Base-by-base conservation (phyloP, 2,329 filamentous ascomycete species). In the Trichophyton simii region DNA sequence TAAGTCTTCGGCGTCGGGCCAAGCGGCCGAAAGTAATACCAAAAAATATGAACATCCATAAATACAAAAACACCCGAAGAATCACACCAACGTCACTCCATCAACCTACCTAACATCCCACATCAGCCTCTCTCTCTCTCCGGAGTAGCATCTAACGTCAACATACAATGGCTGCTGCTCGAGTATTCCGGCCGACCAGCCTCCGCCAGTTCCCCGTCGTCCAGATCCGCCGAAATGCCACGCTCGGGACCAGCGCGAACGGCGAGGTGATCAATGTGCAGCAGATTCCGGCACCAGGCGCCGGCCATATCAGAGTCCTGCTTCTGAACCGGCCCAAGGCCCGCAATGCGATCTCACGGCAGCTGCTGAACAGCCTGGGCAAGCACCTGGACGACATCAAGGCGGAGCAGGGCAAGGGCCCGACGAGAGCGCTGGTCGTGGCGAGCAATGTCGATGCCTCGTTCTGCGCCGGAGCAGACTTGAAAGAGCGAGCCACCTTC, bases 391-490 rank as follows among this genome's bases (percentile, higher is more conserved):
- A 89, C 68, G 81, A 82, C 63, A 81, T 97, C 54, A 83, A 87
- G 61, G 77, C 76, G 7, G 82, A 86, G 68, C 77, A 77, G 3
- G 79, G 78, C 3, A 75, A 74, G 25, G 82, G 82, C 2, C 74
- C 79, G 18, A 96, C 91, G 15, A 79, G 94, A 66, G 92, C 89
- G 1, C 73, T 99, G 67, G 83, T 99, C 46, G 68, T 99, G 15
- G 88, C 89, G 9, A 95, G 89, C 70, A 89, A 89, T 46, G 82
- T 89, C n/a, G 89, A 96, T 67, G 80, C 83, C 25, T 87, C 86
- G 68, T 99, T 99, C 74, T 99, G 94, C 74, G 90, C 94, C 0
- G 94, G 94, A 42, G 94, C 94, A 3, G 94, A 99, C 72, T 76
- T 99, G 69, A 97, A 96, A 72, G 92, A 96, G 79, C 80, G 92